Base-by-base conservation (phyloP, 805 yeast species). In the Candida jianshihensis region DNA sequence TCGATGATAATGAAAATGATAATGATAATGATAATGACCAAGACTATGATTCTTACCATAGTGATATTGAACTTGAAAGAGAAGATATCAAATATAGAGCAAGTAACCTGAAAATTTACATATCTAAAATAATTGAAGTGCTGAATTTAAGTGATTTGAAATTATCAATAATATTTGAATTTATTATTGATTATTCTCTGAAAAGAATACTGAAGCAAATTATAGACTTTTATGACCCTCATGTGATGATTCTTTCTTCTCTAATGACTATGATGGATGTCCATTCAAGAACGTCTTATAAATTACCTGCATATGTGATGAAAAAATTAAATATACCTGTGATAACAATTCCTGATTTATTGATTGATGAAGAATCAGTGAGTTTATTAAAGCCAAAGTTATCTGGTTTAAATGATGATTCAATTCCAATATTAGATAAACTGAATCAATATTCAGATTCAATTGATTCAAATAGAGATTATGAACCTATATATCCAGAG, bases 81-180 rank as follows among this genome's bases (percentile, higher is more conserved):
- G 41, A 38, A 4, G 40, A 43, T 3, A 43, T 48, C 4, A 44
- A 35, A 26, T 12, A 26, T 1, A 43, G 44, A 10, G 43, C 46
- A 10, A 38, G 43, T 4, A 31, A 47, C 12, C 11, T 53, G 12
- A 20, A 34, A 7, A 22, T 18, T 6, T 53, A 49, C 22, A 27
- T 49, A 19, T 41, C 45, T 18, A 35, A 34, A 20, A 18, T 34
- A 7, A 34, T 51, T 32, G 35, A 44, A 21, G 19, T 34, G 2
- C 34, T 37, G 9, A 33, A 39, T 2, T 45, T 33, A 21, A 14
- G 27, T 6, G 44, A 44, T 19, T 27, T 51, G 9, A 48, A 42
- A 29, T 40, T 53, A 14, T 36, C 48, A 3, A 24, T 53, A 11
- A 48, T 48, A 5, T 36, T 53, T 12, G 57, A 53, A 31, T 38